A percentile compares a stretch with the other conserved stretches of the same genome.
phyloP scores from a whole-genome alignment of 208 protist species.

The Kentomonas sorsogonicus region DNA sequence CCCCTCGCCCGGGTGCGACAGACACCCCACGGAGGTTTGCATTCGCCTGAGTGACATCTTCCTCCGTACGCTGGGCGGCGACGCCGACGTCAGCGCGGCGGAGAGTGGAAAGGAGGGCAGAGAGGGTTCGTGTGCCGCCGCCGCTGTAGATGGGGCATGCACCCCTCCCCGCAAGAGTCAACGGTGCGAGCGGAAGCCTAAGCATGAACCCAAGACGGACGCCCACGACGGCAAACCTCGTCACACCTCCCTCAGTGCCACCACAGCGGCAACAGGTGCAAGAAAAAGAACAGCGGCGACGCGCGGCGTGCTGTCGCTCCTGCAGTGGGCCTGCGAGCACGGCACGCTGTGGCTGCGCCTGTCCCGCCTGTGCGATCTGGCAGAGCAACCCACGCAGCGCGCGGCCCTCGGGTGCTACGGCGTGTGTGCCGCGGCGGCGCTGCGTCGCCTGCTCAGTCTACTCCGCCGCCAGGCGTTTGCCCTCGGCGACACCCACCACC shows the following conservation, averaged over 20 bases:
- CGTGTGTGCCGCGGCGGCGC: constrained; percentile 45
- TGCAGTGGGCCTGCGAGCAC: constrained; percentile 59
- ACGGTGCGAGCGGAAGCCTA: neutral
- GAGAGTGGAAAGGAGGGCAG: too few relatives aligned
- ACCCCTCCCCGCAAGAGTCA: neutral
- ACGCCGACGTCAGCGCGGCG: too few relatives aligned
- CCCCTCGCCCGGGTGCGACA: too few relatives aligned
- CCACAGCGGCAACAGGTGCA: neutral
- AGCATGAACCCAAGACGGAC: neutral
- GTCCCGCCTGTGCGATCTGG: constrained; percentile 38
- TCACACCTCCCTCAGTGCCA: neutral
- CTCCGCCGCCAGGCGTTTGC: constrained; percentile 45
- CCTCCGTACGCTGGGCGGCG: too few relatives aligned
- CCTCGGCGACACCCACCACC: constrained; percentile 26
- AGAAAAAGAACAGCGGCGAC: neutral
- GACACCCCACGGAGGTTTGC: too few relatives aligned
- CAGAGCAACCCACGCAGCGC: constrained; percentile 28
- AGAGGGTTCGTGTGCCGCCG: too few relatives aligned
- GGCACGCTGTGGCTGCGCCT: constrained; percentile 72
- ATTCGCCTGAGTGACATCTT: too few relatives aligned
- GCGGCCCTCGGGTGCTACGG: constrained; percentile 72
- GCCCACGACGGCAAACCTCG: neutral
- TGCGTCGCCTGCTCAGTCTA: constrained; percentile 31
- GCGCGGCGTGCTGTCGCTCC: constrained; percentile 30
- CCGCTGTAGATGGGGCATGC: too few relatives aligned